A percentile compares a stretch with the other conserved stretches of the same genome.
Evolutionary conservation across 2,329 filamentous ascomycete species (phyloP).

Genomic region (Aspergillus ibericus): DNA sequence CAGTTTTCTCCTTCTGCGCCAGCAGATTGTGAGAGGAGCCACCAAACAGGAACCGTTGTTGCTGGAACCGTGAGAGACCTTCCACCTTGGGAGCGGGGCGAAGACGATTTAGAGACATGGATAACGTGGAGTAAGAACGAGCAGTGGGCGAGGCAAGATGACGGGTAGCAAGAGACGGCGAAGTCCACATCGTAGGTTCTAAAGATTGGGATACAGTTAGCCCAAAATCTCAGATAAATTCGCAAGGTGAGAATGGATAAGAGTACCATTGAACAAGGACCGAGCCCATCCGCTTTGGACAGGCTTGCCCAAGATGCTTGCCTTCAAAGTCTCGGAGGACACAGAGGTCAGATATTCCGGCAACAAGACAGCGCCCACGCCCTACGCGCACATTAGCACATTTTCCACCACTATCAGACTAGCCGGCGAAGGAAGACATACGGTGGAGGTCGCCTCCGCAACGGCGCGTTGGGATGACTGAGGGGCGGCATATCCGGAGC

Average conservation of each 20-base stretch:
- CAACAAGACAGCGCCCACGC: constrained; percentile 15
- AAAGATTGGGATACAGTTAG: neutral
- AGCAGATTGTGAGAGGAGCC: constrained; percentile 60
- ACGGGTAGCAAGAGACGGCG: constrained; percentile 20
- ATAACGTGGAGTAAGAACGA: constrained; percentile 38
- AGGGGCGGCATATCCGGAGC: constrained; percentile 14
- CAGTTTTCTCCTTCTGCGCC: constrained; percentile 82
- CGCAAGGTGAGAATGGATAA: neutral
- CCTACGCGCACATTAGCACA: constrained; percentile 15
- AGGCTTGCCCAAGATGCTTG: constrained; percentile 19
- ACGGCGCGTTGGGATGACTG: constrained; percentile 15
- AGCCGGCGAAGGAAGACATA: constrained; percentile 17
- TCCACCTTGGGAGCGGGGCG: constrained; percentile 23
- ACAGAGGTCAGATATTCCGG: constrained; percentile 30
- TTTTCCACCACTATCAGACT: neutral
- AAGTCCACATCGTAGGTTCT: constrained; percentile 21
- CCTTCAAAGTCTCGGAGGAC: constrained; percentile 26
- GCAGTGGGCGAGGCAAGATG: constrained; percentile 16
- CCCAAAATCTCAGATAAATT: neutral
- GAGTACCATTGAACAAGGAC: constrained; percentile 24
- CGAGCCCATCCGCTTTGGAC: constrained; percentile 19
- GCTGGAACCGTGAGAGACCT: constrained; percentile 31
- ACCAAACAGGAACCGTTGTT: constrained; percentile 42
- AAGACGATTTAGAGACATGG: constrained; percentile 27
- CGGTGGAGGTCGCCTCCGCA: constrained; percentile 19